Base-by-base conservation (phyloP, 116 monocot species). In the Posidonia oceanica region DNA sequence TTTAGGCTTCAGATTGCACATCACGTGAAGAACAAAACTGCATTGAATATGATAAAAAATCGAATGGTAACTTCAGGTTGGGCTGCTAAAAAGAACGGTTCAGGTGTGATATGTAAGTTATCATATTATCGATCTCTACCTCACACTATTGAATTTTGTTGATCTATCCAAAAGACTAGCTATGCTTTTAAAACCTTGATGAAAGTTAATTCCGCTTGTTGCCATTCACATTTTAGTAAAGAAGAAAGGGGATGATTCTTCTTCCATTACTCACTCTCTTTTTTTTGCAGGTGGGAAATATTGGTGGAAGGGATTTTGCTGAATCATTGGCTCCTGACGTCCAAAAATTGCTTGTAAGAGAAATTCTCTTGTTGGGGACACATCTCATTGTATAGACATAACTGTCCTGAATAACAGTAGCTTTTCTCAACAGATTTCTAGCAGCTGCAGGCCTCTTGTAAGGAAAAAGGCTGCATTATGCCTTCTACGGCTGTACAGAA, bases 311-410 rank as follows among this genome's bases (percentile, higher is more conserved):
- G 72, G 97, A 97, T 57, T 97, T 91, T 85, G 84, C 96, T 39
- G 96, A 97, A 82, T 91, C 96, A 73, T 72, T 97, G 36, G 89
- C 96, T 69, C 91, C 92, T 54, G 96, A 97, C 77, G 96, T 97
- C 52, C 96, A 97, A 75, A 97, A 74, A 75, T 86, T 97, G 61
- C 91, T 97, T 73, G 97, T 97, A 87, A 83, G 83, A 66, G 57
- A 18, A 11, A 38, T 54, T 61, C 48, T n/a, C 23, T 61, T 58
- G 44, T 56, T 66, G 39, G 39, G 10, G 18, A 48, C 17, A 7
- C 22, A 42, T 75, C 23, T 22, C 58, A 36, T 59, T 10, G 16
- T 67, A 51, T 37, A 55, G 17, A 18, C 20, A 57, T 53, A 36
- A 53, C 53, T 22, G 7, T 23, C 15, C 53, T 17, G 14, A 68